Evolutionary conservation across 805 yeast species (phyloP), one percentile per base, ranked within the genome.

Genomic region (Candida boidinii): DNA sequence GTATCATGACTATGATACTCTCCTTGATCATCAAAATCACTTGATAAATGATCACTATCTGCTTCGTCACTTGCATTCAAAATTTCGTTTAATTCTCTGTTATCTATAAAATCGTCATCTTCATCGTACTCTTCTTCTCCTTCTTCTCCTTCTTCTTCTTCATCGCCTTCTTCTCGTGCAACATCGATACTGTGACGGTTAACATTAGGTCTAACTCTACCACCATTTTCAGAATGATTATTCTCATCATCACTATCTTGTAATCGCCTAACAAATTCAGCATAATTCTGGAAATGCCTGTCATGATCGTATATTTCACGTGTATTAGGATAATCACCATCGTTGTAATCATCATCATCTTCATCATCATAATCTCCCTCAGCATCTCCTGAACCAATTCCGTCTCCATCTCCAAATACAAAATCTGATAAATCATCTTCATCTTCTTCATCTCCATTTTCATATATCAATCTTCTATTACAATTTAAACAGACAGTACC

Each of bases 401-500:
- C 26, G 5, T 23, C 17, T 11, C 20, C 26, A 19, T 13, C 17
- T 15, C 28, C 35, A 22, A 31, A 43, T 19, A 39, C 49, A 17
- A 36, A 23, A 22, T 30, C 27, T 9, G 31, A 42, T 3, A 45
- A 43, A 8, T 31, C 43, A 15, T 42, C 48, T n/a, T 49, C 49
- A 18, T 25, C 37, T 12, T 38, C 44, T 9, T 34, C 41, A 17
- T 41, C 46, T n/a, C 33, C 32, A 15, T 37, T 23, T 39, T 32
- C 24, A 17, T 12, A 17, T 29, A 33, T 34, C 33, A 79, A 66
- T 21, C 73, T 50, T 36, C 72, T 57, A 4, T 80, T 79, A 53
- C 92, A 82, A 45, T 81, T 80, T 5, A 73, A 64, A 46, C 92
- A 82, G n/a, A 55, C 61, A 4, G 66, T 56, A 0, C 83, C 86